Evolutionary conservation across 257 asterid species (phyloP), one percentile per base, ranked within the genome.

Genomic region (Striga asiatica): DNA sequence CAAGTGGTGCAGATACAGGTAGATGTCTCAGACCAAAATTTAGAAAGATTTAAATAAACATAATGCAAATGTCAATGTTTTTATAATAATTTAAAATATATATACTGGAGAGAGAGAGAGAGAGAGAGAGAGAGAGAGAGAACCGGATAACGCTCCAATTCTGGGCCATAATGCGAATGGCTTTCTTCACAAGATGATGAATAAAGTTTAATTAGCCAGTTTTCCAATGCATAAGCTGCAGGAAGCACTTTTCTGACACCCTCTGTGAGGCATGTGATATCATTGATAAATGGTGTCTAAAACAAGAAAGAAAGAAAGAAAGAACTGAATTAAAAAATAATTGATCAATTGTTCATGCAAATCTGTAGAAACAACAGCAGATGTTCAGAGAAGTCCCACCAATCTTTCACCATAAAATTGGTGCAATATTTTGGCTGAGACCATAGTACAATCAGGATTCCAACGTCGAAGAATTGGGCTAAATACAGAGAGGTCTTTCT

Each of bases 181-280:
- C 63, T 74, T 39, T 69, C 82, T 69, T 66, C 46, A 58, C 72
- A 61, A 60, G 83, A 78, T 50, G 87, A 80, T 72, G 71, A 72
- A 71, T 71, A 80, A 50, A 83, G 79, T 64, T 76, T 71, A 56
- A 67, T 57, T 51, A 91, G 85, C 78, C 71, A 60, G 67, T 58
- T 70, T 77, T 91, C 97, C 74, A 91, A 69, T 32, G 66, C 75
- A 75, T 69, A 70, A 67, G 98, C 97, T 54, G 85, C 96, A 65
- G 96, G 82, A 66, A 91, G 98, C 63, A 87, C 96, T 59, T 66
- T 70, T 71, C 73, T 77, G 60, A 74, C 93, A 62, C 82, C 97
- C 72, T 80, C 89, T 25, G 77, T 73, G 68, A 81, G 77, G 72
- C 77, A 61, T 50, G 88, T 70, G 37, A 80, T 75, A 66, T 67